Base-by-base conservation (phyloP, 2,329 filamentous ascomycete genomes). In the Alternaria atra region DNA sequence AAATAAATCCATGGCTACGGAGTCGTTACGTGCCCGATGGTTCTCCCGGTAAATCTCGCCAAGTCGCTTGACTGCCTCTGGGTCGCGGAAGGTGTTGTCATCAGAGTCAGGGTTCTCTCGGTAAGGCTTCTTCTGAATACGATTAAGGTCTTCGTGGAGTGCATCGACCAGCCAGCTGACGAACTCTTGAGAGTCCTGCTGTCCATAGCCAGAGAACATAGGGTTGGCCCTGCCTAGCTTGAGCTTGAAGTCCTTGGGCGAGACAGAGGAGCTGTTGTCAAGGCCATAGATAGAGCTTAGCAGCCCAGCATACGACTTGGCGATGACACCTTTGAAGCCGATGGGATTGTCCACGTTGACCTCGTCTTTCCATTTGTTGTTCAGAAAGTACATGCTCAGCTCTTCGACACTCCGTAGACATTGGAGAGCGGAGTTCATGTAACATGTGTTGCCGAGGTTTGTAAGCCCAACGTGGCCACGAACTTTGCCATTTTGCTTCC, bases 161-260 rank as follows among this genome's bases (percentile, higher is more conserved):
- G 92, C 94, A 78, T 99, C 95, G 7, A 99, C 89, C 12, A 99
- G 85, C 77, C 97, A 98, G 40, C 95, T 93, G 20, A 99, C 84
- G 61, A 99, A 98, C 73, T 99, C 95, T 72, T 99, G 95, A 0
- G 95, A 97, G 76, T 99, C 95, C 76, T 99, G 95, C 77, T 99
- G 95, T 3, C 92, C 93, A 80, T 95, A 98, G 4, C 94, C 94
- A 3, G 93, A 94, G 75, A 99, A 98, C 12, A 92, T 88, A 12
- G 91, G 89, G 37, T 93, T 91, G 72, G 91, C 92, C 61, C 88
- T 87, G 39, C 94, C 93, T 58, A 98, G 90, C 2, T 88, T 89
- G 34, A 85, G 85, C 79, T 97, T 97, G 82, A 98, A 96, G 40
- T 90, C 85, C 52, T 89, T 86, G 0, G 95, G 95, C 27, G 90